Evolutionary conservation across 2,329 filamentous ascomycete species (phyloP), one percentile per base, ranked within the genome.

Genomic region (Onygena corvina): DNA sequence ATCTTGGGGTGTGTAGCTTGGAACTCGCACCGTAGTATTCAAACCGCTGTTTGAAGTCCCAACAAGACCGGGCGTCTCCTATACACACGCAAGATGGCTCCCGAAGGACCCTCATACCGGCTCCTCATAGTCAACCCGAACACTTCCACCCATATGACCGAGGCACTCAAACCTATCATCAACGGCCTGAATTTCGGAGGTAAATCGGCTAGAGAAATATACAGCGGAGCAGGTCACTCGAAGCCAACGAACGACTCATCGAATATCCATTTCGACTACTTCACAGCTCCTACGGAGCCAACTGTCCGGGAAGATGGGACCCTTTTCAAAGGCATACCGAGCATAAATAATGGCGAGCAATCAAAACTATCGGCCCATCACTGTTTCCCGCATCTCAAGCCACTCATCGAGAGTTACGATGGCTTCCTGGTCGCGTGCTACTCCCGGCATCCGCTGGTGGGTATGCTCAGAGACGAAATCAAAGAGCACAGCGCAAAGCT

Each of bases 361-460:
- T 82, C 88, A 4, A 63, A 68, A 1, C 63, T 70, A 46, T 89
- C 83, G 56, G 76, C 79, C 1, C 61, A 74, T 1, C 75, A 78
- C 50, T 84, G 86, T 46, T 68, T 82, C 12, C 67, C 71, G 1
- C 71, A 79, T 52, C 61, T 85, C 4, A 61, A 68, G 21, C 50
- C 70, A 1, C 52, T 68, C 11, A 49, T 65, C 12, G 30, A 62
- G 30, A 21, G 63, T 53, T 53, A 86, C 63, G 81, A 92, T 60
- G 87, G 76, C n/a, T 81, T 93, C 53, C 74, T 95, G 0, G 76
- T 95, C 1, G 88, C 88, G 16, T 95, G 90, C 68, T 96, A 86
- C 69, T 92, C 85, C 52, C 79, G 84, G 1, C 88, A 95, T 60
- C 80, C 84, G 0, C 75, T 95, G 0, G 85, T 94, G 0, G 64